Evolutionary conservation across 1,284 basidiomycete species (phyloP), one percentile per base, ranked within the genome.

Genomic region (Afroboletus lepidellus): DNA sequence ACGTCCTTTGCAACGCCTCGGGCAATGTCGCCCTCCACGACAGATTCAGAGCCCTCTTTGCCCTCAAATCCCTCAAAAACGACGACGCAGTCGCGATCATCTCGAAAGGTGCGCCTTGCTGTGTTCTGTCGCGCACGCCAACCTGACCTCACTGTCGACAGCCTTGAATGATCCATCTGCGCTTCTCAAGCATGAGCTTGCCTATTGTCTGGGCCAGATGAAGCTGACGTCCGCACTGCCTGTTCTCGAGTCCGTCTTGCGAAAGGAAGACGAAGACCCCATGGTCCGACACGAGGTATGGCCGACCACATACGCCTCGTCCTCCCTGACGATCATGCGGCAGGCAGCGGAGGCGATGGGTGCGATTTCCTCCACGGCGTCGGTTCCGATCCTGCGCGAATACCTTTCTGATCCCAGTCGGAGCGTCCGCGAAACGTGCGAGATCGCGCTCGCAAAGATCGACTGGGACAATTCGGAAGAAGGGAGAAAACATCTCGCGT

Each of bases 311-410:
- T 37, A 18, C 34, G 20, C 46, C 45, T 32, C 20, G 8, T 34
- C 46, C 24, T 41, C 34, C 37, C 42, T 55, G 53, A 61, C 21
- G 27, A 30, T 46, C 45, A 15, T 55, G 46, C 44, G 57, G 41
- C 58, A 94, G 90, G 95, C 97, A 23, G 97, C 97, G 18, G 97
- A 99, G 74, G 96, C 97, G 3, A 89, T 99, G 77, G 97, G 96
- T 39, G 97, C 97, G 2, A 93, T 99, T 49, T 93, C 90, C 8
- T 78, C 83, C 20, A 67, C 77, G 3, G 63, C 72, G 0, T 90
- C 91, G 6, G 70, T 96, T 18, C 81, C 86, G 3, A 69, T 94
- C 29, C 78, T 99, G 38, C 74, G 78, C 55, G 77, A 88, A 66
- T 95, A 89, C 73, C 70, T 90, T 27, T 70, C 77, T 55, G 92